Base-by-base conservation (phyloP, 345 rosid species). In the Brassica incana region DNA sequence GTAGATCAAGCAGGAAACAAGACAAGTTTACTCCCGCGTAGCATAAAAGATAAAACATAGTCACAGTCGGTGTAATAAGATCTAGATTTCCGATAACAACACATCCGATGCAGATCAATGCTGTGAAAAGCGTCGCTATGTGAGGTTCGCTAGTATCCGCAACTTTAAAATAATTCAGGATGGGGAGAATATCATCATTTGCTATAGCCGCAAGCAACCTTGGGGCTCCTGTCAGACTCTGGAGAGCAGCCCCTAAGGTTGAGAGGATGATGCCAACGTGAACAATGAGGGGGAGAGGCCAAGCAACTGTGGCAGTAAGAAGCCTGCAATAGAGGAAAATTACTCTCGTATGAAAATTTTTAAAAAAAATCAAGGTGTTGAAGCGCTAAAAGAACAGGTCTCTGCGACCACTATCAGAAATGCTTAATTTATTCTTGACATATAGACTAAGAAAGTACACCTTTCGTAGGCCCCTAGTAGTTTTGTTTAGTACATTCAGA, bases 161-260 rank as follows among this genome's bases (percentile, higher is more conserved):
- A 80, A 88, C 97, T 86, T 85, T 96, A 86, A 96, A 96, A 84
- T 96, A 93, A 83, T 93, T 90, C 78, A 96, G 95, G 84, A 96
- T 85, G 32, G 99, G 99, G 65, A 96, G 90, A 86, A 96, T 96
- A 78, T 96, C 98, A 86, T 96, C 99, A 80, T 96, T 96, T 69
- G 98, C 98, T 85, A 96, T 96, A 5, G 99, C 99, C n/a, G 98
- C 98, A 78, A 96, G 97, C 73, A 96, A 87, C 73, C 97, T 89
- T 50, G 99, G 99, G 72, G 99, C 99, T 69, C 99, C 99, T 5
- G 97, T 90, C 83, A 96, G 75, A 85, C 98, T 93, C 76, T 96
- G 99, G 76, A 96, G 99, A 81, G 98, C 99, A 25, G 99, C 99
- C 71, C 98, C 99, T 87, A 96, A 83, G 72, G 98, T 96, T 76